Conservation (phyloP, 2,329 filamentous ascomycete genomes). For the Alternaria sp. region DNA sequence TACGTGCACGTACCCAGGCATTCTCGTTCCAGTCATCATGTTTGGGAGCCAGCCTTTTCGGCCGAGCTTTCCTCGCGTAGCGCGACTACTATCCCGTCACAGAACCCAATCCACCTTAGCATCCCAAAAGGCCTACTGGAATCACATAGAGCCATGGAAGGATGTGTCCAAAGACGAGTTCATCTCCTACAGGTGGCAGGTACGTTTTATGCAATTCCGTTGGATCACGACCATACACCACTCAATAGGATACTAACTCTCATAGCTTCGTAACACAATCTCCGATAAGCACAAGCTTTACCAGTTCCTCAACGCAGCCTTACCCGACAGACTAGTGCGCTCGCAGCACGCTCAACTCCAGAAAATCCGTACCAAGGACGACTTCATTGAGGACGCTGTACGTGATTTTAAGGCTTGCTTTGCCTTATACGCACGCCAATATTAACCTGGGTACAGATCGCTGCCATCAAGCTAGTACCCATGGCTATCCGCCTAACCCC, state of each 20-base stretch:
- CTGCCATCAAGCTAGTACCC: constrained; percentile 62
- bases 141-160: constrained; percentile 60
- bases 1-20: background rate
- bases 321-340: constrained; percentile 61
- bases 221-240: background rate
- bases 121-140: constrained; percentile 58
- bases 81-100: constrained; percentile 6
- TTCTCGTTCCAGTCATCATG: constrained; percentile 11
- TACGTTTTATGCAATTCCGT: constrained; percentile 48
- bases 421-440: background rate
- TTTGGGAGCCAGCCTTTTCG: constrained; percentile 9
- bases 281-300: constrained; percentile 58
- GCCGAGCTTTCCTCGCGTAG: background rate
- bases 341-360: constrained; percentile 41
- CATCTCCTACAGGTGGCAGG: constrained; percentile 64
- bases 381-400: constrained; percentile 64
- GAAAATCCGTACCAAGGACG: constrained; percentile 58
- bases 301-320: constrained; percentile 59
- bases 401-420: background rate
- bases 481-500: constrained; percentile 70
- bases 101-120: constrained; percentile 24
- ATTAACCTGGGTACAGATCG: constrained; percentile 29
- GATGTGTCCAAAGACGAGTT: constrained; percentile 60
- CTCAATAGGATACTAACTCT: background rate
- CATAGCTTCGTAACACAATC: constrained; percentile 61